Conservation (phyloP, 2,329 filamentous ascomycete genomes). For the Penicillium verrucosum region DNA sequence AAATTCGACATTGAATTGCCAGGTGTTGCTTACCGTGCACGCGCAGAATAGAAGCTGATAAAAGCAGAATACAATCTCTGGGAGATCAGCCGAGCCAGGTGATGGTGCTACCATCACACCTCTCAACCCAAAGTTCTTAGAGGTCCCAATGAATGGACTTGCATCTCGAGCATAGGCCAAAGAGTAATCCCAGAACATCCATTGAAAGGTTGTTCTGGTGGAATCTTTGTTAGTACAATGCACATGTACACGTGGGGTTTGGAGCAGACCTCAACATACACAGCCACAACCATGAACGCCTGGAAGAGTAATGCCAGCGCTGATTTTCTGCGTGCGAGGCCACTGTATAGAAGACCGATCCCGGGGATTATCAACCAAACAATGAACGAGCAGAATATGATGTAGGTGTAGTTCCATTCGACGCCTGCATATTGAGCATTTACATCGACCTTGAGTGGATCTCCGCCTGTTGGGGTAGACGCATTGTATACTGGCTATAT, state of each 20-base stretch:
- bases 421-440: constrained; percentile 58
- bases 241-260: too few species aligned
- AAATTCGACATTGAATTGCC: not conserved
- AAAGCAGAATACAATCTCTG: constrained; percentile 64
- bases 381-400: constrained; percentile 55
- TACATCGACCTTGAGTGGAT: constrained; percentile 53
- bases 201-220: constrained; percentile 45
- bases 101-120: constrained; percentile 60
- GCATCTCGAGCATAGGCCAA: constrained; percentile 60
- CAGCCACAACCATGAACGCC: constrained; percentile 56
- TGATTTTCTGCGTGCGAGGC: constrained; percentile 61
- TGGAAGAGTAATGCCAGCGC: constrained; percentile 62
- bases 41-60: constrained; percentile 63
- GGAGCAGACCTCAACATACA: constrained; percentile 35
- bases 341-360: constrained; percentile 63
- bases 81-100: constrained; percentile 55
- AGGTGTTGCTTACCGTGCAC: constrained; percentile 33
- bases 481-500: constrained; percentile 35
- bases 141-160: constrained; percentile 60
- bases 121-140: constrained; percentile 60
- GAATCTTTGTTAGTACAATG: not conserved
- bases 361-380: constrained; percentile 67
- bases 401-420: constrained; percentile 61
- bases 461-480: constrained; percentile 51
- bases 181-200: constrained; percentile 65